A percentile compares a stretch with the other conserved stretches of the same genome.
phyloP scores from a whole-genome alignment of 2,329 filamentous ascomycete genomes.

The Coniochaeta sp. region DNA sequence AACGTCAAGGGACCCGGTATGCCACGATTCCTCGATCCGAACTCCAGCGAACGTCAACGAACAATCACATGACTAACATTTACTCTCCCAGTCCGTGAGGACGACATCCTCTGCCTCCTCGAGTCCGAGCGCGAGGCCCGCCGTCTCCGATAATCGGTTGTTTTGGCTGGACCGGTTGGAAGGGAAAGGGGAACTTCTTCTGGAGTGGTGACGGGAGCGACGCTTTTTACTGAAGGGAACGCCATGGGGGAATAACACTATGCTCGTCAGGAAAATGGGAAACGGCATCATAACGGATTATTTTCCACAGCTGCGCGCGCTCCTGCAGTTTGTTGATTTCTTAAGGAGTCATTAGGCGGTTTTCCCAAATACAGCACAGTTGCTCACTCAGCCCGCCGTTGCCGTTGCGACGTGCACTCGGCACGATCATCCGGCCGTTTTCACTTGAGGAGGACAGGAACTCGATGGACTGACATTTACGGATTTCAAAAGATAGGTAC shows the following conservation, averaged over 20 bases:
- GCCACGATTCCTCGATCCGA: conserved; percentile 23
- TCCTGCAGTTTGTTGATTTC: conserved; percentile 4
- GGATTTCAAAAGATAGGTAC: too few relatives aligned
- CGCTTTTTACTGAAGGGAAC: conserved; percentile 2
- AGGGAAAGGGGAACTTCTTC: conserved; percentile 9
- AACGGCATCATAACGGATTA: conserved; percentile 4
- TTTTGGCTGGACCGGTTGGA: conserved; percentile 12
- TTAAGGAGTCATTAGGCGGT: conserved; percentile 4
- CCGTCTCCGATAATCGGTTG: conserved; percentile 75
- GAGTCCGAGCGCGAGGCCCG: conserved; percentile 99
- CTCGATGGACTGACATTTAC: background rate
- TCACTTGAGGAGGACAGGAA: too few relatives aligned
- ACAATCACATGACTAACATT: conserved; percentile 16
- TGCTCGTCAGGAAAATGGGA: conserved; percentile 3
- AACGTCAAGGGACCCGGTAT: conserved; percentile 99
- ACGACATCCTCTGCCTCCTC: conserved; percentile 99
- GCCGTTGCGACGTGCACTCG: background rate
- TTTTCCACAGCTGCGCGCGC: background rate
- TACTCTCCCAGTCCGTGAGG: conserved; percentile 55
- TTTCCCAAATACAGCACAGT: conserved; percentile 4
- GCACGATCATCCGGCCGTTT: too few relatives aligned
- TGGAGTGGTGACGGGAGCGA: conserved; percentile 1
- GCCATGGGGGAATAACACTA: conserved; percentile 4
- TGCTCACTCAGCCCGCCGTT: conserved; percentile 4
- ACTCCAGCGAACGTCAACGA: too few relatives aligned